A percentile compares a stretch with the other conserved stretches of the same genome.
Conservation (phyloP, 176 grass and related monocot genomes). For the Avena insularis region DNA sequence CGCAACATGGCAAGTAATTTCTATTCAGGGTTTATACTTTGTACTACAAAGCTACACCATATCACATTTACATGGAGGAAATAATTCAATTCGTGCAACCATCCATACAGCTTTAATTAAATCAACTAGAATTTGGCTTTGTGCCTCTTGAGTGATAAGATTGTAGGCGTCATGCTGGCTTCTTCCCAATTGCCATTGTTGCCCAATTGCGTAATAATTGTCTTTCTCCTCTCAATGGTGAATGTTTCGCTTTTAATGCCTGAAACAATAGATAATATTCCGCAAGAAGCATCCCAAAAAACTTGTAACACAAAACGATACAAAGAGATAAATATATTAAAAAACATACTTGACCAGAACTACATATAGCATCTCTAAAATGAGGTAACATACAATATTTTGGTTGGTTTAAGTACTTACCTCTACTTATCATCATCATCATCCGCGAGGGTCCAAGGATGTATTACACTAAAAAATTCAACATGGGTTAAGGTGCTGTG, state of each 20-base stretch:
- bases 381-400: no score
- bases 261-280: background rate
- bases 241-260: background rate
- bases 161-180: background rate
- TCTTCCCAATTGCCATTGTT: background rate
- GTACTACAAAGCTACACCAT: no score
- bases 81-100: background rate
- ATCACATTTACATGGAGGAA: background rate
- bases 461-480: no score
- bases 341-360: no score
- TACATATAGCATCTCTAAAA: no score
- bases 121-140: background rate
- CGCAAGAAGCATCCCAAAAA: background rate
- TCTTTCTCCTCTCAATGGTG: background rate
- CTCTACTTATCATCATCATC: no score
- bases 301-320: background rate
- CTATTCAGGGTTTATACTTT: no score
- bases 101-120: background rate
- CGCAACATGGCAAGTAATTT: no score
- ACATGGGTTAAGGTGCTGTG: no score
- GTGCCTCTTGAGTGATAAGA: background rate
- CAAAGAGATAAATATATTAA: background rate
- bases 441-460: no score
- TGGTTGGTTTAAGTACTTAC: no score
- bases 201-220: background rate